Conservation (phyloP, 768 basidiomycete species). For the Boletus vermiculosoides region DNA sequence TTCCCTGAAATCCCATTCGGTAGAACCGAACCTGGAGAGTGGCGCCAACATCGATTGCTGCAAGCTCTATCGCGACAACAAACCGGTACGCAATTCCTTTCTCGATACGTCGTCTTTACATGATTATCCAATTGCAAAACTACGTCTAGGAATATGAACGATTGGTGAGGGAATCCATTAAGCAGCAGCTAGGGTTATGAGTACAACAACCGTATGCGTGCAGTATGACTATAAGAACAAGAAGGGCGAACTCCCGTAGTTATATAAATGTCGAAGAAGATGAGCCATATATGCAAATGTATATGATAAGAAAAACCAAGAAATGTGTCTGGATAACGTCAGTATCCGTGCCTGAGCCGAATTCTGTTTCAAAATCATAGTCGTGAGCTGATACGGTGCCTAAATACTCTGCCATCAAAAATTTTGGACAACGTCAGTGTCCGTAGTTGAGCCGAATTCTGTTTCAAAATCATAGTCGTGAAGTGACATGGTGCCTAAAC, state of each 20-base stretch:
- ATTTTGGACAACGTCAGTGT: background rate
- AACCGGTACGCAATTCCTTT: conserved; percentile 38
- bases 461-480: conserved; percentile 5
- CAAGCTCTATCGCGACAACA: conserved; percentile 92
- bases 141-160: conserved; percentile 76
- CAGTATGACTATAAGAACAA: conserved; percentile 17
- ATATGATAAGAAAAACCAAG: background rate
- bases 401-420: too few species aligned
- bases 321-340: background rate
- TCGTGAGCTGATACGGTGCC: conserved; percentile 26
- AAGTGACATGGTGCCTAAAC: conserved; percentile 40
- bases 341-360: background rate
- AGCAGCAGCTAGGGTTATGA: conserved; percentile 79
- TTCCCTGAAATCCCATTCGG: background rate
- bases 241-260: conserved; percentile 6
- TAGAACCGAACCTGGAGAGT: conserved; percentile 96
- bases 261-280: conserved; percentile 3
- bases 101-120: background rate
- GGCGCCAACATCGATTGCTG: conserved; percentile 97
- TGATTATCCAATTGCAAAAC: conserved; percentile 1
- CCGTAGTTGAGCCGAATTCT: background rate
- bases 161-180: conserved; percentile 77
- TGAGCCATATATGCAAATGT: background rate
- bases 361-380: conserved; percentile 3
- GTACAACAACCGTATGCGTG: conserved; percentile 7